These are phyloP conservation scores for Lepidium africanum DNA, from an alignment of 345 rosid species.

Conservation along the genomic window DNA sequence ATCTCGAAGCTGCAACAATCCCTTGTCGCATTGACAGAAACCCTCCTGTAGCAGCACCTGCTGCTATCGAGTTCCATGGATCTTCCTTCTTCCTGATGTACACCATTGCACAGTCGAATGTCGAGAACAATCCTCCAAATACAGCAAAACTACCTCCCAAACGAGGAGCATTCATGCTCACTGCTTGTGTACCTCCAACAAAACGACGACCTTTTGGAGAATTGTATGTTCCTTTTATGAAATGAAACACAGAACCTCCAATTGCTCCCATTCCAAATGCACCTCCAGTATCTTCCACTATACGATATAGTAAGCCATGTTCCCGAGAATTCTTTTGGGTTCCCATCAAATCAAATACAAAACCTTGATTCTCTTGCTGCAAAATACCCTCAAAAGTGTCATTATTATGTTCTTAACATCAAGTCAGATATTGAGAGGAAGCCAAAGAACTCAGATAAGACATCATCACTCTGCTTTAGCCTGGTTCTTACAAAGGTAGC, in stretches of 20 bases:
- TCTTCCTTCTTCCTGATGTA: slow-evolving; percentile 65
- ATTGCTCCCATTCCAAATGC: slow-evolving; percentile 67
- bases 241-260: slow-evolving; percentile 65
- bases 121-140: slow-evolving; percentile 56
- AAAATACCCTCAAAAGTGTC: neutral
- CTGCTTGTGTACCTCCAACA: slow-evolving; percentile 59
- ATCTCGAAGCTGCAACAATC: slow-evolving; percentile 39
- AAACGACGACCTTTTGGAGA: slow-evolving; percentile 53
- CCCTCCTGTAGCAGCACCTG: slow-evolving; percentile 75
- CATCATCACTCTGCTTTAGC: neutral
- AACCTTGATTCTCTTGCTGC: neutral
- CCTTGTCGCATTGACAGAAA: slow-evolving; percentile 62
- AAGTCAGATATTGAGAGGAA: neutral
- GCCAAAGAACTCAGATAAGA: neutral
- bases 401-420: neutral
- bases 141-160: slow-evolving; percentile 68
- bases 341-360: slow-evolving; percentile 33
- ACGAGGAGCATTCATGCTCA: slow-evolving; percentile 71
- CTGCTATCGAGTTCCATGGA: slow-evolving; percentile 66
- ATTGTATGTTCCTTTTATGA: slow-evolving; percentile 46
- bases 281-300: slow-evolving; percentile 46
- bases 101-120: slow-evolving; percentile 54
- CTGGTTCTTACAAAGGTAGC: neutral
- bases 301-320: slow-evolving; percentile 43
- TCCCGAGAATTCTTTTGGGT: slow-evolving; percentile 52